Percentiles rank a stretch among this genome's conserved stretches.
Evolutionary conservation across 306 rosid species (phyloP).

Genomic region (Elaeagnus macrophylla): DNA sequence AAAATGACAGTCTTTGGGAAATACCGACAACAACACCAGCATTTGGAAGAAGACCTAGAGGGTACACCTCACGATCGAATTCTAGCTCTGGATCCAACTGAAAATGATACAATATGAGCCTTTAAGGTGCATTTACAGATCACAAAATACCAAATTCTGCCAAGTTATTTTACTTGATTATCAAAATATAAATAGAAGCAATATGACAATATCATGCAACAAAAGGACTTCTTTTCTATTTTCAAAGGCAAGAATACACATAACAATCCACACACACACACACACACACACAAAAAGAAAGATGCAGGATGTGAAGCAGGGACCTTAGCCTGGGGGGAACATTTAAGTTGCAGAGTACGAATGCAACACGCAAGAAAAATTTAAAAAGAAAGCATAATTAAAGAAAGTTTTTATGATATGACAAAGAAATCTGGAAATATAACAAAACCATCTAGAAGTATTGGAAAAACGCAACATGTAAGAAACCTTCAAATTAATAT

Average conservation of each 20-base stretch:
- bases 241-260: not conserved
- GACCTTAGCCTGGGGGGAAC: not conserved
- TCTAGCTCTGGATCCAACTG: conserved; percentile 99
- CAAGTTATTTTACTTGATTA: conserved; percentile 5
- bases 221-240: not conserved
- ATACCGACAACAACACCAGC: conserved; percentile 95
- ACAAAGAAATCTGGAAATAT: too few relatives aligned
- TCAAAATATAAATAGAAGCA: conserved; percentile 2
- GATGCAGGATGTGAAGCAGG: not conserved
- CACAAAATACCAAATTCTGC: conserved; percentile 12
- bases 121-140: conserved; percentile 17
- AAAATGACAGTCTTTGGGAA: conserved; percentile 90
- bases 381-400: not conserved
- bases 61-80: conserved; percentile 98
- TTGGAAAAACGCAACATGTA: conserved; percentile 11
- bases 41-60: conserved; percentile 93
- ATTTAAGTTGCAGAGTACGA: not conserved
- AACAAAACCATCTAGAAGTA: not conserved
- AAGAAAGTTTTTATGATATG: not conserved
- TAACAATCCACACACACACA: too few relatives aligned
- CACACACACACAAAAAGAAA: too few relatives aligned
- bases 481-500: conserved; percentile 12
- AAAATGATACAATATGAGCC: conserved; percentile 22
- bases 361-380: not conserved
- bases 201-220: not conserved